A percentile compares a stretch with the other conserved stretches of the same genome.
These are phyloP conservation scores for Ogataea pilisensis DNA, from an alignment of 805 yeast genomes.

Conservation along the genomic window DNA sequence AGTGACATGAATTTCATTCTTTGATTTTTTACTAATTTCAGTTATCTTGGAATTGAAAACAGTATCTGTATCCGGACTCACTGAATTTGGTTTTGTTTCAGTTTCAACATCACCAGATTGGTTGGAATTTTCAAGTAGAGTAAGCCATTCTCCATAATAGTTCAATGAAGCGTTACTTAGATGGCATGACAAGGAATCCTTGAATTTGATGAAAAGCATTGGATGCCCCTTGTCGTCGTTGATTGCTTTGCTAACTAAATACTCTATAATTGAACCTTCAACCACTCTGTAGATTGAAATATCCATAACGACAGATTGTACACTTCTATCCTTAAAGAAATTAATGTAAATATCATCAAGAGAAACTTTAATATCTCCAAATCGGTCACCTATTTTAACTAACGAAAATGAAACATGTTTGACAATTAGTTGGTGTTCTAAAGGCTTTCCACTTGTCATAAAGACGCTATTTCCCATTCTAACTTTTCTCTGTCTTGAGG, in stretches of 20 bases:
- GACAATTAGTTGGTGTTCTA: slow-evolving; percentile 13
- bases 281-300: slow-evolving; percentile 6
- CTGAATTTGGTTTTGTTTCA: no score
- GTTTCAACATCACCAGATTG: background rate
- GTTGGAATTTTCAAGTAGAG: slow-evolving; percentile 33
- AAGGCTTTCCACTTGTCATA: slow-evolving; percentile 12
- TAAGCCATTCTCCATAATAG: slow-evolving; percentile 59
- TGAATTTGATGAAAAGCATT: slow-evolving; percentile 36
- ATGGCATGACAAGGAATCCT: slow-evolving; percentile 37
- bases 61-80: no score
- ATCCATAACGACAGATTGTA: slow-evolving; percentile 13
- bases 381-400: slow-evolving; percentile 21
- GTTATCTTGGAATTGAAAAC: no score
- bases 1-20: slow-evolving; percentile 24
- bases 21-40: background rate
- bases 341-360: slow-evolving; percentile 17
- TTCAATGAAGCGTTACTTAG: slow-evolving; percentile 47
- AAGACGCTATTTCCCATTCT: slow-evolving; percentile 26
- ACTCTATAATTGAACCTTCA: slow-evolving; percentile 19
- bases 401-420: slow-evolving; percentile 14
- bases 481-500: slow-evolving; percentile 11
- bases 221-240: slow-evolving; percentile 34
- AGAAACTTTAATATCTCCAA: slow-evolving; percentile 30
- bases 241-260: slow-evolving; percentile 31
- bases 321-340: slow-evolving; percentile 12